Evolutionary conservation across 2,329 filamentous ascomycete genomes (phyloP).

Genomic region (Monosporascus sp.): DNA sequence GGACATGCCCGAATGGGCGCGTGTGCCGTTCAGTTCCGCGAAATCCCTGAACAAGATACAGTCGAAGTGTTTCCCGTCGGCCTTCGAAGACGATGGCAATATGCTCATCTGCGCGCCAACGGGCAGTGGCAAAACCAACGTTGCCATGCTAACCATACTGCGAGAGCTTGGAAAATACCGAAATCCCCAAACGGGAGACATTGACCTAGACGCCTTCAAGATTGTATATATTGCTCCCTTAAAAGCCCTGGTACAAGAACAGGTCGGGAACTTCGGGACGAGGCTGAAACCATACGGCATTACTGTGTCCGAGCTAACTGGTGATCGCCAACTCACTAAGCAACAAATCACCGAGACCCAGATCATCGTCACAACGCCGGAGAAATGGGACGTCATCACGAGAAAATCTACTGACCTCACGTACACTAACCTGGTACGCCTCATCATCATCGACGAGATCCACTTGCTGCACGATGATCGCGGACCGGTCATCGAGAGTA

Average conservation of each 20-base stretch:
- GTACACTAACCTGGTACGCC: slow-evolving; percentile 93
- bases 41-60: slow-evolving; percentile 93
- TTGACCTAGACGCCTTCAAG: slow-evolving; percentile 95
- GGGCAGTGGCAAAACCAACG: slow-evolving; percentile 96
- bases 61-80: slow-evolving; percentile 84
- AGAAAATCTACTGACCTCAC: slow-evolving; percentile 94
- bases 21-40: slow-evolving; percentile 76
- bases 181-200: slow-evolving; percentile 82
- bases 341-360: slow-evolving; percentile 98
- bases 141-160: slow-evolving; percentile 94
- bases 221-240: slow-evolving; percentile 96
- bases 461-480: slow-evolving; percentile 96
- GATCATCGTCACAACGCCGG: slow-evolving; percentile 95
- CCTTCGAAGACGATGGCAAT: slow-evolving; percentile 91
- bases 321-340: slow-evolving; percentile 96
- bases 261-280: slow-evolving; percentile 95
- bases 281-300: slow-evolving; percentile 88
- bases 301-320: slow-evolving; percentile 89
- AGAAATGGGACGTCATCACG: slow-evolving; percentile 99
- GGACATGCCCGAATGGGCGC: slow-evolving; percentile 90
- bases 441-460: slow-evolving; percentile 97
- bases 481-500: slow-evolving; percentile 93
- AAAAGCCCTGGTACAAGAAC: slow-evolving; percentile 94
- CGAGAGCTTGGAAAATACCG: slow-evolving; percentile 95
- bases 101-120: slow-evolving; percentile 98